Percentiles rank a stretch among this genome's conserved stretches.
Evolutionary conservation across 1,284 basidiomycete genomes (phyloP).

Genomic region (Trichosporon asahii): DNA sequence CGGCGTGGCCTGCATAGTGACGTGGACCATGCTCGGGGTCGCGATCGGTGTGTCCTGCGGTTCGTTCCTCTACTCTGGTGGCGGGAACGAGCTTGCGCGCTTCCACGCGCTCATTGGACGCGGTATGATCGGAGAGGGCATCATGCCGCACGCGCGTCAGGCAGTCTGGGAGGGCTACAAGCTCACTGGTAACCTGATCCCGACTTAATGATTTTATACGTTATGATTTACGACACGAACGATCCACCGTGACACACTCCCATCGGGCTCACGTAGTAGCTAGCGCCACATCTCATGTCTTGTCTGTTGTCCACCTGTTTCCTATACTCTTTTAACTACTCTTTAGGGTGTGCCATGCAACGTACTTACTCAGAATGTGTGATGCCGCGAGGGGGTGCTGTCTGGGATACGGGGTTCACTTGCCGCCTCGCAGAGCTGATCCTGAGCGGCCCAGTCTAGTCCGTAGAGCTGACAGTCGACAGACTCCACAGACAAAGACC

Average conservation of each 20-base stretch:
- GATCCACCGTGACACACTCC: not conserved
- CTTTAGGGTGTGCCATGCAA: not conserved
- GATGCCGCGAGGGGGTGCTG: no score
- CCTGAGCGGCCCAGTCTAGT: no score
- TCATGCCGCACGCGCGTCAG: not conserved
- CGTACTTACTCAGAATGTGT: not conserved
- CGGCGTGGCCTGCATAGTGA: not conserved
- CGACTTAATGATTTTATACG: not conserved
- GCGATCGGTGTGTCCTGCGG: not conserved
- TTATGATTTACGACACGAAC: not conserved
- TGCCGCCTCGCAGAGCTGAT: no score
- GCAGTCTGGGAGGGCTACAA: conserved; percentile 1
- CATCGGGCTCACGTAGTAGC: not conserved
- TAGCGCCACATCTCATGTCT: not conserved
- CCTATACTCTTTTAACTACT: not conserved
- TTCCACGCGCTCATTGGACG: not conserved
- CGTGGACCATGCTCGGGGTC: conserved; percentile 1
- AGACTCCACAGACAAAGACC: no score
- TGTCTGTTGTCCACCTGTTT: not conserved
- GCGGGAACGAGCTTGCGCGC: not conserved
- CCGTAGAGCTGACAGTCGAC: no score
- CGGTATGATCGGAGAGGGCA: conserved; percentile 2
- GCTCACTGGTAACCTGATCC: not conserved
- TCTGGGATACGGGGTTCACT: no score
- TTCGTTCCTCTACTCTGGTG: not conserved